Evolutionary conservation across 371 early-diverging fungal genomes (phyloP).

Genomic region (Mucor irregularis): DNA sequence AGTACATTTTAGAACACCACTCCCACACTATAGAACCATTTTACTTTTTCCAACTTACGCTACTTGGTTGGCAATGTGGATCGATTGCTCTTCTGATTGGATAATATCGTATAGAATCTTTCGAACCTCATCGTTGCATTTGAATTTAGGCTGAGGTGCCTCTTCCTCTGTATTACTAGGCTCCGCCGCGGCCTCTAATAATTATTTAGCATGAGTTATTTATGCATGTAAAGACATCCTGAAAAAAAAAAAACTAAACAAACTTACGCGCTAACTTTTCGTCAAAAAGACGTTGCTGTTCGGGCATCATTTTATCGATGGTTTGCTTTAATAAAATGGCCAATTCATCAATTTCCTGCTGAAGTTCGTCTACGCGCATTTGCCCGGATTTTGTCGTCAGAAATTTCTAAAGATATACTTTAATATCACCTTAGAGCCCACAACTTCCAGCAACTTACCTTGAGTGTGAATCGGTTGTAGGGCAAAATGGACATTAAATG

Average conservation of each 20-base stretch:
- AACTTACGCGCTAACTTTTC: slow-evolving; percentile 32
- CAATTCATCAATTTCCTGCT: slow-evolving; percentile 38
- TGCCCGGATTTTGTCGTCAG: slow-evolving; percentile 44
- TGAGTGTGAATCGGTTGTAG: slow-evolving; percentile 53
- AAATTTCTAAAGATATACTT: slow-evolving; percentile 31
- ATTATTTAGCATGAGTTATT: background rate
- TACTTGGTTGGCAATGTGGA: slow-evolving; percentile 31
- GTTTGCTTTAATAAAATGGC: slow-evolving; percentile 26
- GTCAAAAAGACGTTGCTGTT: slow-evolving; percentile 27
- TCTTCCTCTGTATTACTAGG: slow-evolving; percentile 3
- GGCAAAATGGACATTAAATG: slow-evolving; percentile 55
- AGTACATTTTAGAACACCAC: too few species aligned
- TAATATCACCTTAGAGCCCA: too few species aligned
- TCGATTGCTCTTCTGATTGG: slow-evolving; percentile 30
- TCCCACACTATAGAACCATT: background rate
- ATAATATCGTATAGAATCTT: slow-evolving; percentile 41
- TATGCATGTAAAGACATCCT: background rate
- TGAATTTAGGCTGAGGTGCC: slow-evolving; percentile 22
- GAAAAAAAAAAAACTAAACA: background rate
- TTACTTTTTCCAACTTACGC: slow-evolving; percentile 23
- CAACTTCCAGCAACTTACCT: slow-evolving; percentile 22
- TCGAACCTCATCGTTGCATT: slow-evolving; percentile 36
- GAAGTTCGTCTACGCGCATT: slow-evolving; percentile 34
- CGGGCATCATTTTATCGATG: slow-evolving; percentile 43
- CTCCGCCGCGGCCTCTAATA: background rate